Percentiles rank a stretch among this genome's conserved stretches.
These are phyloP conservation scores for Penicillium chermesinum DNA, from an alignment of 495 filamentous ascomycete species.

Conservation along the genomic window DNA sequence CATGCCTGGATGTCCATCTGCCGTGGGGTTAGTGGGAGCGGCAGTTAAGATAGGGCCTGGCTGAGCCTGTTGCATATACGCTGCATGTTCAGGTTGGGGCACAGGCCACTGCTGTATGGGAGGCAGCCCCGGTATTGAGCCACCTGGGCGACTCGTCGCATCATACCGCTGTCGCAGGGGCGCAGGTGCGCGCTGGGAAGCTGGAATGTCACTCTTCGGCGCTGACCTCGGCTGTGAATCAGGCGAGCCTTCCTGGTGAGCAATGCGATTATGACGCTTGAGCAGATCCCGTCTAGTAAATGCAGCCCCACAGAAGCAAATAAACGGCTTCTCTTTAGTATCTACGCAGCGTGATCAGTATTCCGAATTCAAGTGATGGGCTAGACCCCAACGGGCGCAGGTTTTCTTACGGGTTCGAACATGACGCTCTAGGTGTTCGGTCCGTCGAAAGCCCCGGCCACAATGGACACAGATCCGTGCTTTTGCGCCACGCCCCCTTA, in stretches of 20 bases:
- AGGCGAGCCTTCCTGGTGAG: slow-evolving; percentile 35
- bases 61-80: slow-evolving; percentile 27
- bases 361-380: slow-evolving; percentile 1
- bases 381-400: slow-evolving; percentile 21
- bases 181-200: slow-evolving; percentile 15
- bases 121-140: slow-evolving; percentile 21
- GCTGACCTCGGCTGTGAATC: slow-evolving; percentile 24
- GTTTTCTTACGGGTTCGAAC: slow-evolving; percentile 46
- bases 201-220: slow-evolving; percentile 13
- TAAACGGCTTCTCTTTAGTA: slow-evolving; percentile 52
- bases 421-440: slow-evolving; percentile 51
- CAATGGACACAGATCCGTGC: slow-evolving; percentile 38
- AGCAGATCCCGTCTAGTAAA: slow-evolving; percentile 51
- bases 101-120: slow-evolving; percentile 31
- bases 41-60: slow-evolving; percentile 15
- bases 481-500: slow-evolving; percentile 29
- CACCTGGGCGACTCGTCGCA: slow-evolving; percentile 19
- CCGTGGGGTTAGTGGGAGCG: slow-evolving; percentile 7
- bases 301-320: slow-evolving; percentile 50
- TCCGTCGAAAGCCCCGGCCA: slow-evolving; percentile 37
- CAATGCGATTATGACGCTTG: slow-evolving; percentile 47
- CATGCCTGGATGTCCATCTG: slow-evolving; percentile 19
- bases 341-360: slow-evolving; percentile 29
- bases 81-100: slow-evolving; percentile 13
- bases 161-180: slow-evolving; percentile 19